Percentiles rank a stretch among this genome's conserved stretches.
These are phyloP conservation scores for Russula sp. DNA, from an alignment of 768 basidiomycete genomes.

Conservation along the genomic window DNA sequence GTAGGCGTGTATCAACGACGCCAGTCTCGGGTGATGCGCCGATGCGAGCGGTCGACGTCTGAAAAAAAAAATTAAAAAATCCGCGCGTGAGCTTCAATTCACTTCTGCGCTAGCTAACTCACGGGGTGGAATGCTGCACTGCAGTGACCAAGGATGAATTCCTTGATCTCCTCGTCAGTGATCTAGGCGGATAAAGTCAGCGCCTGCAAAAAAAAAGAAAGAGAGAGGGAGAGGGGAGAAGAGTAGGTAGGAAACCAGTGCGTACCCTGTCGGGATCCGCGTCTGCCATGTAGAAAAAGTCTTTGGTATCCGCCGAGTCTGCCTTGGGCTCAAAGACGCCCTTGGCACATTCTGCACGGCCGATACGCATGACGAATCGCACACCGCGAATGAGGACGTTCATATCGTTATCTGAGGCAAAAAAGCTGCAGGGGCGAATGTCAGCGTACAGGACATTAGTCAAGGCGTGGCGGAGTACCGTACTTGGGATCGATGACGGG, in stretches of 20 bases:
- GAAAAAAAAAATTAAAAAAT: background rate
- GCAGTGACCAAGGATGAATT: constrained; percentile 19
- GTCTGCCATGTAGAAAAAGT: constrained; percentile 26
- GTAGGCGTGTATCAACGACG: constrained; percentile 43
- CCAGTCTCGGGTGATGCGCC: constrained; percentile 32
- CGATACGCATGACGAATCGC: constrained; percentile 22
- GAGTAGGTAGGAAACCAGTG: no score
- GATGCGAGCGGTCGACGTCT: constrained; percentile 27
- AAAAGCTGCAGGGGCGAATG: constrained; percentile 16
- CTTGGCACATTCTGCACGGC: constrained; percentile 18
- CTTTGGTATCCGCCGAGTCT: constrained; percentile 17
- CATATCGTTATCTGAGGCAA: constrained; percentile 28
- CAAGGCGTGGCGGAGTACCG: background rate
- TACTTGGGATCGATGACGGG: constrained; percentile 28
- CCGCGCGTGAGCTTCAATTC: background rate
- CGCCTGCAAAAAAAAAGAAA: no score
- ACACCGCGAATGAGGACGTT: constrained; percentile 24
- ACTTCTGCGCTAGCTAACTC: constrained; percentile 9
- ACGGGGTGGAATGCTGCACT: constrained; percentile 37
- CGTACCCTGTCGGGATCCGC: constrained; percentile 21
- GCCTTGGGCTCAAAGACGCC: constrained; percentile 21
- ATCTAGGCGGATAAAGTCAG: constrained; percentile 10
- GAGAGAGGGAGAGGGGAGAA: background rate
- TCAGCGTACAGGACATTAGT: background rate
- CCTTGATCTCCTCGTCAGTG: constrained; percentile 30